Conservation (phyloP, 345 rosid species). For the Dovyalis caffra region DNA sequence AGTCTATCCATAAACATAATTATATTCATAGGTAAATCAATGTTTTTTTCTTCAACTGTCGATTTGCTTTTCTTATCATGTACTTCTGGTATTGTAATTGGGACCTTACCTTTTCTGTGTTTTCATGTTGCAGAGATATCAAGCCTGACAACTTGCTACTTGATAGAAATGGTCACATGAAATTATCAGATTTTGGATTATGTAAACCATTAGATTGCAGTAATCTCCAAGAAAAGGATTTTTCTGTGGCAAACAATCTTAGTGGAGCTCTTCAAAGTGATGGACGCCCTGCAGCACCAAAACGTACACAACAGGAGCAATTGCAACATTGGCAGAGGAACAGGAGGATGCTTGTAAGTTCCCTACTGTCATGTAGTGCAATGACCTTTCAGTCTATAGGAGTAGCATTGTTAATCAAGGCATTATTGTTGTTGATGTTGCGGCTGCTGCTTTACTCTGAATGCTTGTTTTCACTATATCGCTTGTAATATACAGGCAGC, state of each 20-base stretch:
- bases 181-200: conserved; percentile 69
- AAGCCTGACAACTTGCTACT: conserved; percentile 72
- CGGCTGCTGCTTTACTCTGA: background rate
- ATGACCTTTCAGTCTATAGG: conserved; percentile 2
- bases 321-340: conserved; percentile 71
- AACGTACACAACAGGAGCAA: conserved; percentile 65
- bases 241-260: conserved; percentile 31
- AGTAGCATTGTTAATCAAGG: conserved; percentile 1
- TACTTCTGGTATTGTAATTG: background rate
- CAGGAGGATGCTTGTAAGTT: conserved; percentile 58
- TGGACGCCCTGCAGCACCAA: conserved; percentile 53
- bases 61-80: background rate
- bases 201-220: conserved; percentile 65
- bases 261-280: conserved; percentile 48
- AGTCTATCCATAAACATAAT: conserved; percentile 68
- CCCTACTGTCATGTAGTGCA: conserved; percentile 9
- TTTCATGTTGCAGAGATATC: conserved; percentile 48
- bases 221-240: conserved; percentile 48
- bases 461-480: background rate
- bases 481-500: background rate
- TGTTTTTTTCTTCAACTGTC: background rate
- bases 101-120: conserved; percentile 11
- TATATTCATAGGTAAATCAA: conserved; percentile 56
- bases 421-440: background rate
- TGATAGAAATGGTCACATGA: conserved; percentile 60